Conservation (phyloP, 2,329 filamentous ascomycete genomes). For the Aspergillus sp. region DNA sequence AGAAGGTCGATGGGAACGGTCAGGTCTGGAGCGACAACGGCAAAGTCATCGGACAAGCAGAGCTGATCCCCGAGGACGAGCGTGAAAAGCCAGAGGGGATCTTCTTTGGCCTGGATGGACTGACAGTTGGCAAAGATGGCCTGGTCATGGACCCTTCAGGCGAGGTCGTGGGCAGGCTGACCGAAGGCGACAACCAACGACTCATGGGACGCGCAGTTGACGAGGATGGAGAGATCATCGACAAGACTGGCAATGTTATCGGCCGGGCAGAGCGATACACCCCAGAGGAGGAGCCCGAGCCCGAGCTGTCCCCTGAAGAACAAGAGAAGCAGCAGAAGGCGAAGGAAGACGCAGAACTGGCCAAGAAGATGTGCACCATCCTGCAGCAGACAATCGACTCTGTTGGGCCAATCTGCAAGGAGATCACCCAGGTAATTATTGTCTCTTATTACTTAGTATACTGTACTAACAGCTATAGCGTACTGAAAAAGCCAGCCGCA, state of each 20-base stretch:
- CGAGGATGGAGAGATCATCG: constrained; percentile 67
- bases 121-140: constrained; percentile 58
- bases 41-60: constrained; percentile 59
- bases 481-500: constrained; percentile 27
- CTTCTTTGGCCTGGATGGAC: constrained; percentile 60
- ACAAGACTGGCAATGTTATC: constrained; percentile 65
- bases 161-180: constrained; percentile 51
- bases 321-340: constrained; percentile 55
- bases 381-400: too few species aligned
- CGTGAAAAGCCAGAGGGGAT: constrained; percentile 52
- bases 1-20: constrained; percentile 62
- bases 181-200: constrained; percentile 63
- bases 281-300: constrained; percentile 42
- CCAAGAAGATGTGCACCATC: too few species aligned
- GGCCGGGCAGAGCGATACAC: constrained; percentile 70
- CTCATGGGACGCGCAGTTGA: constrained; percentile 67
- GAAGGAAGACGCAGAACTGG: constrained; percentile 48
- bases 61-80: constrained; percentile 55
- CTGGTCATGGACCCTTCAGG: constrained; percentile 49
- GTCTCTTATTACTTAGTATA: too few species aligned
- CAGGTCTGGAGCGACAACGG: constrained; percentile 64
- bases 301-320: constrained; percentile 28
- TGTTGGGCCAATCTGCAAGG: too few species aligned
- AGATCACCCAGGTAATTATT: too few species aligned
- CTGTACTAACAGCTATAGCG: constrained; percentile 68